Evolutionary conservation across 2,329 filamentous ascomycete genomes (phyloP).

Genomic region (Penicillium sp.): DNA sequence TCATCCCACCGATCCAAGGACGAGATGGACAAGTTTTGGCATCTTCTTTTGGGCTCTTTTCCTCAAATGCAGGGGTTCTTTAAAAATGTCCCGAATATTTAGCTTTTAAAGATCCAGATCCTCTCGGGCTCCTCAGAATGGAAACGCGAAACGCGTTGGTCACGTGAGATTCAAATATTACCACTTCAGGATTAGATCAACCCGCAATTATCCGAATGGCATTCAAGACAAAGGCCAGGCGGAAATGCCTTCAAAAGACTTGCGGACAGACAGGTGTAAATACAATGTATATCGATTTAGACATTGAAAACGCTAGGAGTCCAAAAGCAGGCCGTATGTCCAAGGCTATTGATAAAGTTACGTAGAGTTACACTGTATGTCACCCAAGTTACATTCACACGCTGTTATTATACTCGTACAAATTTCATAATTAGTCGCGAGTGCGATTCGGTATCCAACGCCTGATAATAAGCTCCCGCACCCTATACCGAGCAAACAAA

Average conservation of each 20-base stretch:
- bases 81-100: not conserved
- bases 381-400: not conserved
- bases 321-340: not conserved
- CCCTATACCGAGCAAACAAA: conserved; percentile 70
- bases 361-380: conserved; percentile 19
- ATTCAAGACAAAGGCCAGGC: not conserved
- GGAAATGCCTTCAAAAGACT: not conserved
- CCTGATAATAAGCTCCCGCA: conserved; percentile 80
- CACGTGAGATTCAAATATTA: conserved; percentile 40
- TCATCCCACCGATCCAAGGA: not conserved
- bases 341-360: conserved; percentile 3
- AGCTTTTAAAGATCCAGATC: not conserved
- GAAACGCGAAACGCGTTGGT: conserved; percentile 37
- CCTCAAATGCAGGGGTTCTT: not conserved
- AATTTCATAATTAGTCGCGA: conserved; percentile 53
- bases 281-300: not conserved
- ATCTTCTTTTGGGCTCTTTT: not conserved
- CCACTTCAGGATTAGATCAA: conserved; percentile 22
- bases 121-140: conserved; percentile 15
- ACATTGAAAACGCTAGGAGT: not conserved
- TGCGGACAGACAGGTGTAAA: not conserved
- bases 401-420: not conserved
- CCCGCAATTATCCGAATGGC: not conserved
- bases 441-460: conserved; percentile 86
- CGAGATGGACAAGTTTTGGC: not conserved